These are phyloP conservation scores for Dalechampia spathulata DNA, from an alignment of 441 rosid genomes.

Conservation along the genomic window DNA sequence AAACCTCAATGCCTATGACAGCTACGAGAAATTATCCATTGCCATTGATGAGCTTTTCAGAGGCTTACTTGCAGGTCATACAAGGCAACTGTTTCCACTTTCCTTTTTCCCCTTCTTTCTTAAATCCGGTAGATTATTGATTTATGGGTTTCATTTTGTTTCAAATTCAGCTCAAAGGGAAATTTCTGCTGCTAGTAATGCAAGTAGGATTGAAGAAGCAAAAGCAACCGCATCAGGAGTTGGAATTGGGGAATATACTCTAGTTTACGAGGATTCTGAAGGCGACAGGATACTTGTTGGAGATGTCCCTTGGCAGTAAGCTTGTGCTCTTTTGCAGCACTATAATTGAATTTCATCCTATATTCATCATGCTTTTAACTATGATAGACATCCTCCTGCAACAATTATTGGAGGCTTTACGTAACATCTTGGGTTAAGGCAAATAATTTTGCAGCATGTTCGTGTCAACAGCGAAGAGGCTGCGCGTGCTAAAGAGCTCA, in stretches of 20 bases:
- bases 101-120: neutral
- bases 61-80: slow-evolving; percentile 79
- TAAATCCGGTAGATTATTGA: neutral
- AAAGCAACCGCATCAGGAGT: slow-evolving; percentile 15
- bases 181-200: slow-evolving; percentile 18
- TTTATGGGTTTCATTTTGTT: neutral
- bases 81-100: neutral
- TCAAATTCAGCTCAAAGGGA: slow-evolving; percentile 30
- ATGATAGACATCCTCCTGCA: too few species aligned
- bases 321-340: too few species aligned
- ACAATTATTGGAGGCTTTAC: too few species aligned
- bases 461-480: slow-evolving; percentile 63
- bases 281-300: slow-evolving; percentile 46
- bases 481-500: slow-evolving; percentile 66
- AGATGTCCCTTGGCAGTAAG: slow-evolving; percentile 56
- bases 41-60: slow-evolving; percentile 86
- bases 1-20: slow-evolving; percentile 62
- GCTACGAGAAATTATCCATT: slow-evolving; percentile 65
- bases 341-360: too few species aligned
- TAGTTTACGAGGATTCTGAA: slow-evolving; percentile 50
- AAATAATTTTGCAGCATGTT: slow-evolving; percentile 86
- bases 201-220: slow-evolving; percentile 20
- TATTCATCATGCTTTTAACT: too few species aligned
- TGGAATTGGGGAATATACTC: slow-evolving; percentile 32
- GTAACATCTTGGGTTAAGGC: too few species aligned